A percentile compares a stretch with the other conserved stretches of the same genome.
phyloP scores from a whole-genome alignment of 106 monocot genomes.

The Vanilla planifolia region DNA sequence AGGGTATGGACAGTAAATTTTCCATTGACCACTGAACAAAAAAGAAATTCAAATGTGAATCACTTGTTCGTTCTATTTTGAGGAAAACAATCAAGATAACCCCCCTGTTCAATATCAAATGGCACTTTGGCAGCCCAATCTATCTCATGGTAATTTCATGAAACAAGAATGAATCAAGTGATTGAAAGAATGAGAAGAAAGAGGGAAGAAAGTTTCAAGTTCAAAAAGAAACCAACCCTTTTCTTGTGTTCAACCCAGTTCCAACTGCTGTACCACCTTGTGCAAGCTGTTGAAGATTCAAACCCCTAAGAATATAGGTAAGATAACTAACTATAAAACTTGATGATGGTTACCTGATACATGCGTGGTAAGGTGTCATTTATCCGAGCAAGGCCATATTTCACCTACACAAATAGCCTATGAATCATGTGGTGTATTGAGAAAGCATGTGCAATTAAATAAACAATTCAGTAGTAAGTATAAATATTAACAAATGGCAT shows the following conservation, averaged over 20 bases:
- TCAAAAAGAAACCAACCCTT: constrained; percentile 47
- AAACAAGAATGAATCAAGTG: neutral
- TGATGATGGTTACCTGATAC: constrained; percentile 66
- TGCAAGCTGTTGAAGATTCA: constrained; percentile 64
- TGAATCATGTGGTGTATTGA: neutral
- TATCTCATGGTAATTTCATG: constrained; percentile 1
- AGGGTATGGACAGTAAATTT: neutral
- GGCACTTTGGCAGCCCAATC: neutral
- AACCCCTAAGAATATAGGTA: neutral
- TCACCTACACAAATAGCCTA: constrained; percentile 40
- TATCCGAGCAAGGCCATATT: constrained; percentile 80
- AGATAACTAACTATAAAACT: neutral
- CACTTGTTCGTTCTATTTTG: neutral
- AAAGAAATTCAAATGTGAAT: constrained; percentile 4
- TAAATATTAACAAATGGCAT: neutral
- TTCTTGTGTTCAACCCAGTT: constrained; percentile 94
- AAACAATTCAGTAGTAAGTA: neutral
- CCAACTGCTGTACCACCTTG: constrained; percentile 99
- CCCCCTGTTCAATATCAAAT: neutral
- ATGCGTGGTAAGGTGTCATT: constrained; percentile 68
- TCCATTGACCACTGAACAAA: too few species aligned
- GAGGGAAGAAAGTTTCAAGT: neutral
- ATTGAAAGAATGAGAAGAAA: neutral
- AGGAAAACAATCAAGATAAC: neutral
- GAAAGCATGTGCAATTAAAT: too few species aligned